These are phyloP conservation scores for Echium plantagineum DNA, from an alignment of 257 asterid genomes.

Conservation along the genomic window DNA sequence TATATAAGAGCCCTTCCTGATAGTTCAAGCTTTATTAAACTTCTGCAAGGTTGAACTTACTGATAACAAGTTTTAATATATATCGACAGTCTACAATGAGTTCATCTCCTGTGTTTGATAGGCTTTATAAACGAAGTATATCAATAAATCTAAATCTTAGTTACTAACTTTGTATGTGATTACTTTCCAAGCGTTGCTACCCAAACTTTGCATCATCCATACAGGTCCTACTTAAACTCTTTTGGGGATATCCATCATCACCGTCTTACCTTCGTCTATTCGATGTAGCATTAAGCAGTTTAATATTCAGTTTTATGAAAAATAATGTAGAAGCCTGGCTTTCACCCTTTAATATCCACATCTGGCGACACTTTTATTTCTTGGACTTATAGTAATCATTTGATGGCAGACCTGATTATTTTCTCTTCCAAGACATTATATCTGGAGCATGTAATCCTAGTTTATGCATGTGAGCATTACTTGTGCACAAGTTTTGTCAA, in stretches of 20 bases:
- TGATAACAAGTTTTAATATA: neutral
- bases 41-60: neutral
- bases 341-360: neutral
- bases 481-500: neutral
- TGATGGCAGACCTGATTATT: neutral
- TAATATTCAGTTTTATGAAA: neutral
- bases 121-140: too few relatives aligned
- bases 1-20: neutral
- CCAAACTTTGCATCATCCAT: too few relatives aligned
- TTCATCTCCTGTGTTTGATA: too few relatives aligned
- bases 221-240: too few relatives aligned
- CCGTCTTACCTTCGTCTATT: too few relatives aligned
- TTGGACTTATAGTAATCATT: neutral
- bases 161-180: too few relatives aligned
- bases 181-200: too few relatives aligned
- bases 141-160: too few relatives aligned
- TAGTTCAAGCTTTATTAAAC: neutral
- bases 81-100: neutral
- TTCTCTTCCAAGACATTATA: neutral
- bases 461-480: neutral
- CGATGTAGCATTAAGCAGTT: too few relatives aligned
- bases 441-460: neutral
- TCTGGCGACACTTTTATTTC: neutral
- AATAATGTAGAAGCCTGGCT: neutral
- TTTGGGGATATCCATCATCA: too few relatives aligned